A percentile compares a stretch with the other conserved stretches of the same genome.
phyloP scores from a whole-genome alignment of 2,329 filamentous ascomycete species.

The Pseudovirgaria hyperparasitica region DNA sequence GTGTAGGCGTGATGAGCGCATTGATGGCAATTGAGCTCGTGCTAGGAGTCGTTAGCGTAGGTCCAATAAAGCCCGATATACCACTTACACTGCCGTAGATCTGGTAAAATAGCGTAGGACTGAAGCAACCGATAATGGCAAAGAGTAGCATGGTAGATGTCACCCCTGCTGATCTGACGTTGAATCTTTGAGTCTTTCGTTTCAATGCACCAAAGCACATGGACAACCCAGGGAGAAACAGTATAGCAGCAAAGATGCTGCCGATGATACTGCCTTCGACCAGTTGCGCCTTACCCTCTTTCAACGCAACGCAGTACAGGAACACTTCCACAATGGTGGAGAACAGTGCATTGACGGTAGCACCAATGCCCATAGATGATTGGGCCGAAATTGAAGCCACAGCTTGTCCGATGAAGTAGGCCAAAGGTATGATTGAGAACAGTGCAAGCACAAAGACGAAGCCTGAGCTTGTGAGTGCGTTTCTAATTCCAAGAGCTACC shows the following conservation, averaged over 20 bases:
- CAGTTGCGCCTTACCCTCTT: slow-evolving; percentile 80
- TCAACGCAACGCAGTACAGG: slow-evolving; percentile 87
- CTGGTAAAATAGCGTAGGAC: slow-evolving; percentile 93
- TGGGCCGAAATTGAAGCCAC: slow-evolving; percentile 97
- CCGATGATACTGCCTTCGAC: slow-evolving; percentile 96
- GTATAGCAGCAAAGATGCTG: slow-evolving; percentile 91
- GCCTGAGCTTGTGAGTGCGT: slow-evolving; percentile 65
- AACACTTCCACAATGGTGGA: slow-evolving; percentile 96
- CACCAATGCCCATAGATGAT: slow-evolving; percentile 94
- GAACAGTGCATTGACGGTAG: slow-evolving; percentile 96
- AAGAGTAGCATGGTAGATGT: slow-evolving; percentile 97
- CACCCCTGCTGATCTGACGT: slow-evolving; percentile 88
- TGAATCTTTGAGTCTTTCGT: slow-evolving; percentile 96
- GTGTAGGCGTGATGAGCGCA: slow-evolving; percentile 42
- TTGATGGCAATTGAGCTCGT: slow-evolving; percentile 74
- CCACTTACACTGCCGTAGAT: slow-evolving; percentile 76
- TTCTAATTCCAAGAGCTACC: slow-evolving; percentile 53
- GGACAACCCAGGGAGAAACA: slow-evolving; percentile 86
- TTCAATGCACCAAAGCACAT: slow-evolving; percentile 99
- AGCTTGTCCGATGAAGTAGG: slow-evolving; percentile 97
- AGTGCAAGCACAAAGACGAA: slow-evolving; percentile 77
- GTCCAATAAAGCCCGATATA: neutral
- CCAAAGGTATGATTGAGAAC: slow-evolving; percentile 86
- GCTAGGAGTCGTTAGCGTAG: slow-evolving; percentile 37
- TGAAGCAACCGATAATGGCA: slow-evolving; percentile 87